Evolutionary conservation across 164 flowering plant genomes (phyloP).

Genomic region (Chimonanthus praecox): DNA sequence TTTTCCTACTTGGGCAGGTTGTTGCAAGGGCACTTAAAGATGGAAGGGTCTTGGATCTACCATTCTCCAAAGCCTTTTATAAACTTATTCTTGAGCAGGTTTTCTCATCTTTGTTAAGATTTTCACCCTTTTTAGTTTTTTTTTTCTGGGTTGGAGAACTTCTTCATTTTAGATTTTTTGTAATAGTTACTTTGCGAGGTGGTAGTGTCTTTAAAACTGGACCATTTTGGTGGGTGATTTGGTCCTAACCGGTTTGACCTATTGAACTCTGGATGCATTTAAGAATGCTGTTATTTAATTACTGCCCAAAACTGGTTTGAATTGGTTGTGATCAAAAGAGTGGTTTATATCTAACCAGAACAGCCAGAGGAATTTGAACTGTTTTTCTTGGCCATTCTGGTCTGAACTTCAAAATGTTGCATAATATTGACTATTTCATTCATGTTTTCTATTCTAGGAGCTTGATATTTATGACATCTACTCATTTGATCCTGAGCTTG

Average conservation of each 20-base stretch:
- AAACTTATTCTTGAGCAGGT: constrained; percentile 85
- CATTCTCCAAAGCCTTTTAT: constrained; percentile 78
- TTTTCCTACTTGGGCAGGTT: constrained; percentile 74
- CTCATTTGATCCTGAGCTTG: constrained; percentile 82
- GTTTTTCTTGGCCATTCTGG: too few species aligned
- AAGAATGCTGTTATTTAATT: too few species aligned
- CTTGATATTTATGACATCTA: constrained; percentile 64
- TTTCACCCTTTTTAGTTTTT: neutral
- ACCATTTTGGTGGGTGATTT: too few species aligned
- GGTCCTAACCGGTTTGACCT: too few species aligned
- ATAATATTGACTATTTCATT: constrained; percentile 1
- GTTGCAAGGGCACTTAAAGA: constrained; percentile 90
- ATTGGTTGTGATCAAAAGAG: too few species aligned
- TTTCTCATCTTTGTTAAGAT: constrained; percentile 4
- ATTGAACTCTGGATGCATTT: too few species aligned
- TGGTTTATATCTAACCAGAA: too few species aligned
- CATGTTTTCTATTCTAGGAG: constrained; percentile 43
- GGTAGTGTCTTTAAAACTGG: too few species aligned
- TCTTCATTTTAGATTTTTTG: neutral
- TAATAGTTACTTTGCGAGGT: too few species aligned
- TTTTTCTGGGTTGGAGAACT: neutral
- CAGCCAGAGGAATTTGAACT: too few species aligned
- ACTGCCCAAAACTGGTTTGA: too few species aligned
- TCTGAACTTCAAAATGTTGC: neutral
- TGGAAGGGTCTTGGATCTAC: constrained; percentile 85